A percentile compares a stretch with the other conserved stretches of the same genome.
phyloP scores from a whole-genome alignment of 331 rosid species.

The Telfairia occidentalis region DNA sequence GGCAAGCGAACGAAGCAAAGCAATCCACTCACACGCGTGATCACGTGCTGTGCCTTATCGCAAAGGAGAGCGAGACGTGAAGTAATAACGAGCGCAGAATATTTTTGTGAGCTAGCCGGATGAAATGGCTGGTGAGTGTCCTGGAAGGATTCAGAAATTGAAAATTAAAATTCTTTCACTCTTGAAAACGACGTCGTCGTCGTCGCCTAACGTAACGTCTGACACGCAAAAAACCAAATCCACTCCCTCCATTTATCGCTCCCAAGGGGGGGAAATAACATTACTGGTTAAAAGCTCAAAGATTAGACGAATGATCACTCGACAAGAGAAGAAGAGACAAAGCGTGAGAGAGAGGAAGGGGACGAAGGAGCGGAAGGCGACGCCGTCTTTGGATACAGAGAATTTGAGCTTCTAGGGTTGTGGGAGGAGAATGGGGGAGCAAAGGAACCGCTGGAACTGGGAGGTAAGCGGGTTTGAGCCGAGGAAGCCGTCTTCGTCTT shows the following conservation, averaged over 20 bases:
- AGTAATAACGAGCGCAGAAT: constrained; percentile 22
- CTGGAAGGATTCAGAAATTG: neutral
- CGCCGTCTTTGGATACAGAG: constrained; percentile 1
- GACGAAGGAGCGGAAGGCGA: neutral
- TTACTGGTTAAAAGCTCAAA: neutral
- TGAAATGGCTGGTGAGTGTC: constrained; percentile 16
- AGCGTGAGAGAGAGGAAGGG: constrained; percentile 2
- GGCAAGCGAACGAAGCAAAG: neutral
- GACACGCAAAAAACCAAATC: constrained; percentile 11
- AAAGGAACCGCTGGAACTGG: constrained; percentile 89
- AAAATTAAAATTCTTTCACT: neutral
- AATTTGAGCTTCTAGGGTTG: constrained; percentile 9
- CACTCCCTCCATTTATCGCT: constrained; percentile 24
- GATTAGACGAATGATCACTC: constrained; percentile 20
- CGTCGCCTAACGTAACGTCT: neutral
- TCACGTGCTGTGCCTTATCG: constrained; percentile 28
- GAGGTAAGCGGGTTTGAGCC: constrained; percentile 90
- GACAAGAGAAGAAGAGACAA: constrained; percentile 1
- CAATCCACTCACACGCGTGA: constrained; percentile 8
- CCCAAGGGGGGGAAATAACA: neutral
- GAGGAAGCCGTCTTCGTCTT: constrained; percentile 47
- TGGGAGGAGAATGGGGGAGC: constrained; percentile 53
- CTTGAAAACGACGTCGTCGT: constrained; percentile 28
- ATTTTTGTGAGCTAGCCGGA: constrained; percentile 24
- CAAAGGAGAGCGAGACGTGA: constrained; percentile 45